Percentiles rank a stretch among this genome's conserved stretches.
Evolutionary conservation across 2,329 filamentous ascomycete species (phyloP).

Genomic region (Colletotrichum cordylinicola): DNA sequence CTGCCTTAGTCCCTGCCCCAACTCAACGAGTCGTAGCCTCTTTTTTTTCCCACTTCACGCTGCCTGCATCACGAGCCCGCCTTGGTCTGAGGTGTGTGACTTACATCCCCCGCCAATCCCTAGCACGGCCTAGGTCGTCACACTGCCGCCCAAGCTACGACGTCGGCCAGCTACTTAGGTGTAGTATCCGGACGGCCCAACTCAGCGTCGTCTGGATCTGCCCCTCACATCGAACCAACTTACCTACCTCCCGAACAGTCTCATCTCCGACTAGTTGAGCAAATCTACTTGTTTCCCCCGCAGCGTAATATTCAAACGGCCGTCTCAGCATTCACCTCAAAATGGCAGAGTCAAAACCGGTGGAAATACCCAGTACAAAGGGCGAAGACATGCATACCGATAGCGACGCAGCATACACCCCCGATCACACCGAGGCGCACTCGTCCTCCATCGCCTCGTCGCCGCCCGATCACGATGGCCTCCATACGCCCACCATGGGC

Average conservation of each 20-base stretch:
- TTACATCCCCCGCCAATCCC: not conserved
- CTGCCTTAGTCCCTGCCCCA: not conserved
- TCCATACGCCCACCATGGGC: slow-evolving; percentile 58
- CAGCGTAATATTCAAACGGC: not conserved
- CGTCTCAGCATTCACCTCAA: slow-evolving; percentile 28
- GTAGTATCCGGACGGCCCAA: not conserved
- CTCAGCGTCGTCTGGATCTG: not conserved
- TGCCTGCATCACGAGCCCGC: not conserved
- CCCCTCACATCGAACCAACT: not conserved
- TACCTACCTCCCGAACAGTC: not conserved
- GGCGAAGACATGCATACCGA: slow-evolving; percentile 45
- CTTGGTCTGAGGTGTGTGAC: not conserved
- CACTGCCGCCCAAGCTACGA: not conserved
- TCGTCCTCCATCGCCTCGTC: slow-evolving; percentile 46
- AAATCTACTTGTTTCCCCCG: not conserved
- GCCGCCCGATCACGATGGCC: slow-evolving; percentile 46
- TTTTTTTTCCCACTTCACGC: not conserved
- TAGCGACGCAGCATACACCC: slow-evolving; percentile 48
- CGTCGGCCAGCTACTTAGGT: not conserved
- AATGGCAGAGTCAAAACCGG: slow-evolving; percentile 30
- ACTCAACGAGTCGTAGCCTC: not conserved
- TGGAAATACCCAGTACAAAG: slow-evolving; percentile 36
- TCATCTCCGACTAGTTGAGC: not conserved
- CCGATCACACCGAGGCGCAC: slow-evolving; percentile 43
- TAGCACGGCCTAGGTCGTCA: not conserved